A percentile compares a stretch with the other conserved stretches of the same genome.
Conservation (phyloP, 2,329 filamentous ascomycete genomes). For the Venturia oleaginea region DNA sequence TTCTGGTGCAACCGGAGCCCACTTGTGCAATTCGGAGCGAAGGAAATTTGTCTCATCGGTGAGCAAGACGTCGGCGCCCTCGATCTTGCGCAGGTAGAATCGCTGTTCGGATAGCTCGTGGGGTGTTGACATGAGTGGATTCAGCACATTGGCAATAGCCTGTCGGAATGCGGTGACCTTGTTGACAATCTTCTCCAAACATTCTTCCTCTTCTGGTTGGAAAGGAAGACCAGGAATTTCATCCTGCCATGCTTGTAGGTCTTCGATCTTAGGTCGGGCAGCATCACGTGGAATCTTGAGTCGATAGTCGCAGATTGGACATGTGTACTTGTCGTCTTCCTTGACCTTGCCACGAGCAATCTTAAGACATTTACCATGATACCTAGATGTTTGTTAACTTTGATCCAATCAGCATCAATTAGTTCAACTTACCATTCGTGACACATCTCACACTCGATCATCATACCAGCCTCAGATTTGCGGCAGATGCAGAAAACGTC, state of each 20-base stretch:
- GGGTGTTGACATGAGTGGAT: constrained; percentile 67
- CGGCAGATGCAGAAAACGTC: constrained; percentile 98
- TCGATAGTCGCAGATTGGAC: constrained; percentile 94
- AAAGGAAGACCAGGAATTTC: constrained; percentile 77
- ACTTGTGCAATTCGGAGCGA: constrained; percentile 88
- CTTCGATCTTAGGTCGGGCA: constrained; percentile 87
- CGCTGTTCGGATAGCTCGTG: constrained; percentile 84
- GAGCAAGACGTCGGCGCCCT: constrained; percentile 88
- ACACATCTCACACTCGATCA: constrained; percentile 98
- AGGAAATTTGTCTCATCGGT: constrained; percentile 96
- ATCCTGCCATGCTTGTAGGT: constrained; percentile 72
- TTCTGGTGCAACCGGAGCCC: constrained; percentile 79
- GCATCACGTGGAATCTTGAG: constrained; percentile 96
- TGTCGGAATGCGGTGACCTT: constrained; percentile 77
- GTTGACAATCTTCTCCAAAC: constrained; percentile 76
- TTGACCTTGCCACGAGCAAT: constrained; percentile 97
- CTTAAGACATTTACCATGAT: constrained; percentile 96
- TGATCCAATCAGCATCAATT: not conserved
- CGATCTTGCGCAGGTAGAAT: constrained; percentile 94
- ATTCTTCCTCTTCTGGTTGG: constrained; percentile 88
- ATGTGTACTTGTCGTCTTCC: constrained; percentile 97
- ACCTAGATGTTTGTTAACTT: constrained; percentile 46
- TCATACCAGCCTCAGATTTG: constrained; percentile 89
- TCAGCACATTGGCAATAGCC: constrained; percentile 72
- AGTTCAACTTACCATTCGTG: constrained; percentile 72